These are phyloP conservation scores for Lathyrus sativus DNA, from an alignment of 306 rosid genomes.

Conservation along the genomic window DNA sequence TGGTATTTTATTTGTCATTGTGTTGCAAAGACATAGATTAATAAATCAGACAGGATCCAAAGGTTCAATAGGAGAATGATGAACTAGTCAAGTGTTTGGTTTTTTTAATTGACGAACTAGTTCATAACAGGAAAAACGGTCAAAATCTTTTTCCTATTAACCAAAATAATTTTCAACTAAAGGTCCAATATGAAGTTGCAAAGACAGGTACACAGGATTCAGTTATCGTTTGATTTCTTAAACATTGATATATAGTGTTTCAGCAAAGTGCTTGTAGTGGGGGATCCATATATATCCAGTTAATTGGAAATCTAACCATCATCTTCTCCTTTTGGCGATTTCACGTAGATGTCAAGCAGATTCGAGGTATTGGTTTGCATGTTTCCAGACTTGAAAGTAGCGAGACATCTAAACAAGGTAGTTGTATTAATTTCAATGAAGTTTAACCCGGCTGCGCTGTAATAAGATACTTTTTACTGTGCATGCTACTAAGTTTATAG, in stretches of 20 bases:
- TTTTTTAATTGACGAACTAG: not conserved
- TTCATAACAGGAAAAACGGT: not conserved
- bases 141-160: not conserved
- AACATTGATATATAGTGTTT: constrained; percentile 28
- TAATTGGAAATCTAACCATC: constrained; percentile 35
- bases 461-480: constrained; percentile 5
- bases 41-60: not conserved
- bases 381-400: constrained; percentile 82
- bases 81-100: not conserved
- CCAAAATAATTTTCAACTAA: not conserved
- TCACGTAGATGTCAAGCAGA: constrained; percentile 79
- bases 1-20: constrained; percentile 1
- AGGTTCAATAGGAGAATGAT: not conserved
- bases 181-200: not conserved
- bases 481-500: not conserved
- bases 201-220: not conserved
- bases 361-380: constrained; percentile 94
- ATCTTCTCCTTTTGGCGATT: constrained; percentile 36
- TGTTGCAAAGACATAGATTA: not conserved
- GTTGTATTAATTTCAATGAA: constrained; percentile 23
- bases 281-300: constrained; percentile 21
- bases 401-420: constrained; percentile 75
- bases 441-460: constrained; percentile 6
- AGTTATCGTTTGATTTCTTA: not conserved
- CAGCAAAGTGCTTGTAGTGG: not conserved